Evolutionary conservation across 148 eudicot species (phyloP), one percentile per base, ranked within the genome.

Genomic region (Persicaria tinctoria): DNA sequence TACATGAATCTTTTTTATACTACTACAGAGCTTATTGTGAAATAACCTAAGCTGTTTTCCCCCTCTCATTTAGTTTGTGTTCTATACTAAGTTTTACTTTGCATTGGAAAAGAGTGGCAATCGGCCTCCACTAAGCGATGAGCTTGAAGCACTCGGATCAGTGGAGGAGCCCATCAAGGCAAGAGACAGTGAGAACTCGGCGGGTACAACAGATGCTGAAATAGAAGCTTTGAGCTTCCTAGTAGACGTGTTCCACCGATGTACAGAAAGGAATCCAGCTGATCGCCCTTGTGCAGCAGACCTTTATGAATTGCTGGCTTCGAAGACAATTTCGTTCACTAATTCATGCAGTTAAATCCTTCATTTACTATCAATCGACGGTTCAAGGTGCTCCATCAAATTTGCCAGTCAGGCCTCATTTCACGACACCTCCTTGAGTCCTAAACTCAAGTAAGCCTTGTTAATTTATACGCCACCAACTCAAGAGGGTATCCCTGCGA

Each of bases 231-330:
- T 86, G 18, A 82, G 72, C 77, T 89, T 89, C 74, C 88, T 94
- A 4, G 80, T 86, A 10, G 83, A 85, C 46, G 7, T 91, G 5
- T 94, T 82, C 79, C 80, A 71, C 80, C 75, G 46, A 55, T 94
- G 98, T 76, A 91, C 93, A 16, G 76, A 85, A 76, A 83, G 80
- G 46, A 80, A 84, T 82, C 96, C 97, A 13, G 46, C 76, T 63
- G 90, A 89, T 69, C 98, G 97, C 13, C 98, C 98, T 44, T 80
- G 86, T 2, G 92, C 98, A 8, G 80, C 82, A 51, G 78, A 77
- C 57, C 73, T 91, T 55, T 86, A 94, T 49, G 80, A 87, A 54
- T 78, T 83, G 81, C 73, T 93, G 79, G 75, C 76, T 68, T 76
- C 79, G 3, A 83, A 84, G 73, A 85, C 81, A 23, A 84, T 64